These are phyloP conservation scores for Camellia granthamiana DNA, from an alignment of 148 eudicot species.

Conservation along the genomic window DNA sequence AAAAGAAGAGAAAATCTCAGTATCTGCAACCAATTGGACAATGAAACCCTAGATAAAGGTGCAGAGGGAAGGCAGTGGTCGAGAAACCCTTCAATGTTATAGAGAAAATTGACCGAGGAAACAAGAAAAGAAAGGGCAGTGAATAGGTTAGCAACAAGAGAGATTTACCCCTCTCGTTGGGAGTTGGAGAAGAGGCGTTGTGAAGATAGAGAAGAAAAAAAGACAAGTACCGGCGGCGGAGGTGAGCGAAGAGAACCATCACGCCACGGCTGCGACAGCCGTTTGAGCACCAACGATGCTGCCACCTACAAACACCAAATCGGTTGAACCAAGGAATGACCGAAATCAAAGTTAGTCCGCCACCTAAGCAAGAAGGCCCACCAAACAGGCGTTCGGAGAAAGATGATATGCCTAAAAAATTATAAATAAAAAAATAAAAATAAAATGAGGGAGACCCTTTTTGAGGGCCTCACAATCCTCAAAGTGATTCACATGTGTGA, in stretches of 20 bases:
- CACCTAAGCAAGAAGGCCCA: too few species aligned
- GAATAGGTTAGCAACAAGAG: too few species aligned
- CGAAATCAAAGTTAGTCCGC: too few species aligned
- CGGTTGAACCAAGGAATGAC: too few species aligned
- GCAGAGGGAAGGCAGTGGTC: neutral
- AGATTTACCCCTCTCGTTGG: constrained; percentile 13
- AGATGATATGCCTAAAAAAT: too few species aligned
- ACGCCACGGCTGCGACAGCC: constrained; percentile 36
- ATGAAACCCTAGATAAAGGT: neutral
- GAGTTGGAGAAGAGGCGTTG: constrained; percentile 26
- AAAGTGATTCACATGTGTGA: too few species aligned
- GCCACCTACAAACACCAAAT: too few species aligned
- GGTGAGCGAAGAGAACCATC: constrained; percentile 23
- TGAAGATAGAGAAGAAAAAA: constrained; percentile 13
- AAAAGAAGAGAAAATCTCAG: neutral
- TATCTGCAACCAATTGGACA: neutral
- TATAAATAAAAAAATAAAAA: too few species aligned
- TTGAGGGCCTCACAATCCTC: too few species aligned
- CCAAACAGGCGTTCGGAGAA: too few species aligned
- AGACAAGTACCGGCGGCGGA: constrained; percentile 26
- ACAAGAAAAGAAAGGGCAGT: neutral
- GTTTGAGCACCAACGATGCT: constrained; percentile 12
- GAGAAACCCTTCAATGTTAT: neutral
- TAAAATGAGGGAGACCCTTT: too few species aligned
- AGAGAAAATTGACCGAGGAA: neutral